Evolutionary conservation across 495 filamentous ascomycete genomes (phyloP), one percentile per base, ranked within the genome.

Genomic region (Penicillium coffeae): DNA sequence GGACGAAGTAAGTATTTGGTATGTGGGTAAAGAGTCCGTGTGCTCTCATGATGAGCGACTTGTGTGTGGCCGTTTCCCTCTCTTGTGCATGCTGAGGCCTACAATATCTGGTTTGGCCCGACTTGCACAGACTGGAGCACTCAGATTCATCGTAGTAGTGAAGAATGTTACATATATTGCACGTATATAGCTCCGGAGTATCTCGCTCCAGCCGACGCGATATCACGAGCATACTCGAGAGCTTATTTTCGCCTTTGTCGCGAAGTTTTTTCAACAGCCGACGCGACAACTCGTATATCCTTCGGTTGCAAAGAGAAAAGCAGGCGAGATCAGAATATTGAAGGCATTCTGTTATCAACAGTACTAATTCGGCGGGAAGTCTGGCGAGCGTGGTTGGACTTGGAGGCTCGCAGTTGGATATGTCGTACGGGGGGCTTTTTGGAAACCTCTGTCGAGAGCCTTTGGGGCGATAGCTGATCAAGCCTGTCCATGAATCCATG

Each of bases 311-410:
- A 15, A 47, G 34, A n/a, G 32, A 18, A 38, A 47, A 13, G 13
- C 44, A 47, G 30, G 27, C 8, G 3, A n/a, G 18, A 27, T 47
- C 34, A 33, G 30, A 33, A 18, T 20, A n/a, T 14, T 18, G 34
- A n/a, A 38, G 44, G 8, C 37, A 38, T 3, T 18, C 34, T n/a
- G 2, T 25, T 21, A 47, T 38, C 21, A 5, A 36, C 5, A 19
- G 20, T 38, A 47, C 25, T 27, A 47, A 21, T 19, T 47, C 35
- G 7, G 14, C 1, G 2, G 45, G 35, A 27, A 40, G 35, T 9
- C 45, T 22, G n/a, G 45, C 20, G 4, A 47, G 45, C 32, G 18
- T 47, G n/a, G n/a, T n/a, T n/a, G n/a, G n/a, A n/a, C n/a, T n/a
- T n/a, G n/a, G n/a, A n/a, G n/a, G n/a, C n/a, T n/a, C n/a, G n/a